These are phyloP conservation scores for Zygotorulaspora florentina DNA, from an alignment of 805 yeast species.

Conservation along the genomic window DNA sequence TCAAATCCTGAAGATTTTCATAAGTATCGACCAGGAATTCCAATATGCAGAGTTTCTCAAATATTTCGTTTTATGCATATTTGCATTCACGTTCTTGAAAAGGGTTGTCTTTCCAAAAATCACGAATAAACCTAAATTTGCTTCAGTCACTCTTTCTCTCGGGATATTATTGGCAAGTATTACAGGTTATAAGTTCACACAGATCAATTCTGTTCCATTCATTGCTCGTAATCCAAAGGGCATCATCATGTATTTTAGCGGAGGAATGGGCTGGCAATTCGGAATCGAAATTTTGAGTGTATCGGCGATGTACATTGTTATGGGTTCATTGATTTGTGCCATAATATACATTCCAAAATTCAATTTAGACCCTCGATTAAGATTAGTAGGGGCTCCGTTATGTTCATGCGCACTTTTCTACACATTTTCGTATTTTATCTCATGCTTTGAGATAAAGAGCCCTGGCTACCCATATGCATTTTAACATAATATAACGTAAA, in stretches of 20 bases:
- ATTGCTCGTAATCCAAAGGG: constrained; percentile 50
- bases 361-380: constrained; percentile 18
- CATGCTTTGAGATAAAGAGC: constrained; percentile 27
- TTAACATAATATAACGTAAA: constrained; percentile 3
- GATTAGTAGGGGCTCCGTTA: constrained; percentile 16
- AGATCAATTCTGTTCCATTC: constrained; percentile 59
- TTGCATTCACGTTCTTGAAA: constrained; percentile 44
- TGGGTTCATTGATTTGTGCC: constrained; percentile 41
- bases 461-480: constrained; percentile 29
- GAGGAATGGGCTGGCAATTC: constrained; percentile 64
- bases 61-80: constrained; percentile 46
- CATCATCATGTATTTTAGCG: constrained; percentile 53
- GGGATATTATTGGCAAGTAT: constrained; percentile 42
- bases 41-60: constrained; percentile 41
- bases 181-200: constrained; percentile 63
- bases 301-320: constrained; percentile 44
- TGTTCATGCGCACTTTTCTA: constrained; percentile 18
- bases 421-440: constrained; percentile 23
- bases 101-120: constrained; percentile 40
- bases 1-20: constrained; percentile 40
- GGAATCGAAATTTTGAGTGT: constrained; percentile 62
- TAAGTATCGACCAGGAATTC: constrained; percentile 43
- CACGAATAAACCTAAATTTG: constrained; percentile 25
- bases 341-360: constrained; percentile 39
- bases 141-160: constrained; percentile 36